Conservation (phyloP, 768 basidiomycete species). For the Psilocybe sp. region DNA sequence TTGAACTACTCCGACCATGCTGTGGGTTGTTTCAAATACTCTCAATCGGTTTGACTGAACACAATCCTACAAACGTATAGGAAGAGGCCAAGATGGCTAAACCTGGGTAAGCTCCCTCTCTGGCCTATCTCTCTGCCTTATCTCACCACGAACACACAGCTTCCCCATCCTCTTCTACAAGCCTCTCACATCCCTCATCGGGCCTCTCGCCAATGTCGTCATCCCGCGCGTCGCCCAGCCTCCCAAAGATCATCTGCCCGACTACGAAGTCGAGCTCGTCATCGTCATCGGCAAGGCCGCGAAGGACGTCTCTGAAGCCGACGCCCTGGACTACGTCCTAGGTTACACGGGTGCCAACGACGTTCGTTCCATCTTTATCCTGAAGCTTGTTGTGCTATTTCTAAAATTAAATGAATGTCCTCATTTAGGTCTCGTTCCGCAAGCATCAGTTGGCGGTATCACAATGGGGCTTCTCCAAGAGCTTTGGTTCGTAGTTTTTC, state of each 20-base stretch:
- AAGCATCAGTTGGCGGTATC: slow-evolving; percentile 77
- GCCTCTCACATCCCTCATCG: slow-evolving; percentile 66
- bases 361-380: slow-evolving; percentile 31
- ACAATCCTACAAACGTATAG: slow-evolving; percentile 28
- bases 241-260: slow-evolving; percentile 64
- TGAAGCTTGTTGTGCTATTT: slow-evolving; percentile 2
- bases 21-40: slow-evolving; percentile 29
- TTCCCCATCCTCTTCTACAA: slow-evolving; percentile 81
- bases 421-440: slow-evolving; percentile 70
- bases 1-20: slow-evolving; percentile 87
- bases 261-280: slow-evolving; percentile 81
- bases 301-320: slow-evolving; percentile 74
- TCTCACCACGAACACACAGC: slow-evolving; percentile 25
- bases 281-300: slow-evolving; percentile 82
- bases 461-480: slow-evolving; percentile 88
- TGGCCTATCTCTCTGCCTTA: not conserved
- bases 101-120: slow-evolving; percentile 48
- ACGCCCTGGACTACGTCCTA: slow-evolving; percentile 84
- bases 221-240: slow-evolving; percentile 73
- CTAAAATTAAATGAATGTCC: too few species aligned
- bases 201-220: slow-evolving; percentile 60
- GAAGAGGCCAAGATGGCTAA: slow-evolving; percentile 63
- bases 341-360: slow-evolving; percentile 83
- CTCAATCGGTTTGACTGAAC: not conserved
- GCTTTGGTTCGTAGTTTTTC: slow-evolving; percentile 56